Base-by-base conservation (phyloP, 1,284 basidiomycete species). In the Fomes fomentarius region DNA sequence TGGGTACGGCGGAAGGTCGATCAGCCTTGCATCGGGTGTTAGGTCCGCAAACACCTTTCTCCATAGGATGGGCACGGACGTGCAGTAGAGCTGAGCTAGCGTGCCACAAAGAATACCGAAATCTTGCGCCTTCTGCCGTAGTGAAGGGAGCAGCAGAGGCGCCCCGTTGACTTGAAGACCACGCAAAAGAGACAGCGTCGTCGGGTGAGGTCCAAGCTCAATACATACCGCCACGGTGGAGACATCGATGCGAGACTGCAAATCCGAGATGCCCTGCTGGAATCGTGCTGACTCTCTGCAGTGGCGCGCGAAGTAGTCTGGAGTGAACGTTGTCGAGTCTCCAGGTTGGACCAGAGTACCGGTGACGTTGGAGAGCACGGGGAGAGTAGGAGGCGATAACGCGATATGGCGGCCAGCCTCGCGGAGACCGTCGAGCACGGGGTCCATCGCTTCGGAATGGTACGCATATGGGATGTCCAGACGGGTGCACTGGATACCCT, bases 181-280 rank as follows among this genome's bases (percentile, higher is more conserved):
- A 10, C 62, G 63, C 6, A 90, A 63, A 77, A 87, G 80, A 0
- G 84, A 78, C 3, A 87, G 68, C 17, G 77, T 77, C 3, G 77
- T 76, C 0, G 80, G 70, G 60, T 87, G 83, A 10, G 87, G 84
- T 4, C 87, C 83, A 35, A 89, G 74, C 64, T 90, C 87, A 7
- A 90, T 74, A 80, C 82, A 89, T 0, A 73, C 73, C n/a, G 74
- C 71, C 14, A 77, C 64, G 7, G 64, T 56, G 24, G 63, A 46
- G 30, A 72, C 61, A 17, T 67, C 70, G 5, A 69, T 34, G 12
- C 55, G 57, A 4, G 68, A 52, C 3, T 74, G 34, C 7, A 84
- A 71, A 2, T 74, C 67, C 14, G 64, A 66, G 2, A 88, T 66
- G 12, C 80, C 81, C 33, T 74, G 70, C 6, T 76, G 71, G 57